Evolutionary conservation across 2,329 filamentous ascomycete genomes (phyloP).

Genomic region (Verticillium albo-atrum): DNA sequence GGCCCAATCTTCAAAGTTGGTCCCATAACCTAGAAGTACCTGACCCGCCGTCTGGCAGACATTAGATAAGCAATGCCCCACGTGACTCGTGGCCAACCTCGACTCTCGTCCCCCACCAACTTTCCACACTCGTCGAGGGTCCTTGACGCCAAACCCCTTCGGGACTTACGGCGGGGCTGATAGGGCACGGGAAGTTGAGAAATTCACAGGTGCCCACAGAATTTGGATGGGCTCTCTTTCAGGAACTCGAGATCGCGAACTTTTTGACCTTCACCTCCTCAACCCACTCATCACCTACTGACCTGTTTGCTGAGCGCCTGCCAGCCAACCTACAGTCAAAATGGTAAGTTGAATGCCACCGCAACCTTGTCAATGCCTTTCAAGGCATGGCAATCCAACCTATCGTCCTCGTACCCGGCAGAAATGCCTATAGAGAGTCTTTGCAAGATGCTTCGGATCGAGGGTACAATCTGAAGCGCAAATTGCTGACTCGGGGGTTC

Average conservation of each 20-base stretch:
- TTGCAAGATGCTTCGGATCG: conserved; percentile 98
- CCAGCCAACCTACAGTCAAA: conserved; percentile 49
- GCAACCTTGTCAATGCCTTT: conserved; percentile 1
- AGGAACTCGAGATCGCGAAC: conserved; percentile 2
- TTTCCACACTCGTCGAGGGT: not conserved
- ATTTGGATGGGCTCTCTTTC: conserved; percentile 18
- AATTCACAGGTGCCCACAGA: conserved; percentile 26
- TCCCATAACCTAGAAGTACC: no score
- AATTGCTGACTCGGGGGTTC: conserved; percentile 96
- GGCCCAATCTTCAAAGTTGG: no score
- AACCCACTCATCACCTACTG: conserved; percentile 17
- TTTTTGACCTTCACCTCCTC: conserved; percentile 7
- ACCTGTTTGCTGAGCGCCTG: conserved; percentile 12
- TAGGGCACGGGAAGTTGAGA: not conserved
- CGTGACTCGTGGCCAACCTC: conserved; percentile 35
- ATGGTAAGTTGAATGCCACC: conserved; percentile 58
- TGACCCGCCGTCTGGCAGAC: no score
- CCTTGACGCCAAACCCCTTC: not conserved
- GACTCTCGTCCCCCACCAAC: conserved; percentile 1
- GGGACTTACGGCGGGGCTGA: conserved; percentile 11
- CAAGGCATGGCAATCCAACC: not conserved
- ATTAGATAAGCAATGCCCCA: conserved; percentile 12
- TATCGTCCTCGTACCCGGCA: conserved; percentile 17
- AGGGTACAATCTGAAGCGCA: conserved; percentile 81
- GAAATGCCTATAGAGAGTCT: conserved; percentile 62